A percentile compares a stretch with the other conserved stretches of the same genome.
Evolutionary conservation across 1,284 basidiomycete genomes (phyloP).

Genomic region (Athelia sp.): DNA sequence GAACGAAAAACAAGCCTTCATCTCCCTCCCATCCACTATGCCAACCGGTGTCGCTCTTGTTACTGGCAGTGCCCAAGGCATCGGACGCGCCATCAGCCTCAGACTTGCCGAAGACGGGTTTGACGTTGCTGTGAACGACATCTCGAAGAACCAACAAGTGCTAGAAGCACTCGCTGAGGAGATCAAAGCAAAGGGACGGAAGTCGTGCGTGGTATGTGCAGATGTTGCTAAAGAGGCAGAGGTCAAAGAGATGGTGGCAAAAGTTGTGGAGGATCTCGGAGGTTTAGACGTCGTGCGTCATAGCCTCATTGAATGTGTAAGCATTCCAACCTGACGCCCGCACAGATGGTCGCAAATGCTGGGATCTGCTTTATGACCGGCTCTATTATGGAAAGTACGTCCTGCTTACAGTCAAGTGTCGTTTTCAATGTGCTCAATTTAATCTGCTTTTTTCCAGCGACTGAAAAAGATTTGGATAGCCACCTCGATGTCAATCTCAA

Average conservation of each 20-base stretch:
- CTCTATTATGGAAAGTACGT: conserved; percentile 1
- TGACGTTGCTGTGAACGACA: conserved; percentile 15
- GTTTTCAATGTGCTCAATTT: not conserved
- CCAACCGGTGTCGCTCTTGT: conserved; percentile 12
- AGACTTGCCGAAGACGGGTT: conserved; percentile 17
- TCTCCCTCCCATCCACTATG: not conserved
- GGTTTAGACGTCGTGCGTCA: conserved; percentile 20
- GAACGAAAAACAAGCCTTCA: too few relatives aligned
- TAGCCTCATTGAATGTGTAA: not conserved
- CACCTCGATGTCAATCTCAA: conserved; percentile 8
- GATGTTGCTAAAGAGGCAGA: conserved; percentile 16
- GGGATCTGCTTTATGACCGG: conserved; percentile 8
- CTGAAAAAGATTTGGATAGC: not conserved
- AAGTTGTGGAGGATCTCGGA: conserved; percentile 18
- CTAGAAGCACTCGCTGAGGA: conserved; percentile 9
- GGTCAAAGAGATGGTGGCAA: conserved; percentile 14
- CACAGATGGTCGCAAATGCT: conserved; percentile 24
- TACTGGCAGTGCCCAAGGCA: conserved; percentile 17
- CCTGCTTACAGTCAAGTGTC: not conserved
- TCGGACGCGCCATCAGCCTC: conserved; percentile 15
- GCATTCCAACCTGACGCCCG: not conserved
- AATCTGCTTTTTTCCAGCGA: not conserved
- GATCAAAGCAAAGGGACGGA: conserved; percentile 9
- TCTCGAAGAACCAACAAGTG: conserved; percentile 7
- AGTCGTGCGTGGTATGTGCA: conserved; percentile 9